phyloP scores from a whole-genome alignment of 2,329 filamentous ascomycete genomes.

The Berkeleyomyces basicola region DNA sequence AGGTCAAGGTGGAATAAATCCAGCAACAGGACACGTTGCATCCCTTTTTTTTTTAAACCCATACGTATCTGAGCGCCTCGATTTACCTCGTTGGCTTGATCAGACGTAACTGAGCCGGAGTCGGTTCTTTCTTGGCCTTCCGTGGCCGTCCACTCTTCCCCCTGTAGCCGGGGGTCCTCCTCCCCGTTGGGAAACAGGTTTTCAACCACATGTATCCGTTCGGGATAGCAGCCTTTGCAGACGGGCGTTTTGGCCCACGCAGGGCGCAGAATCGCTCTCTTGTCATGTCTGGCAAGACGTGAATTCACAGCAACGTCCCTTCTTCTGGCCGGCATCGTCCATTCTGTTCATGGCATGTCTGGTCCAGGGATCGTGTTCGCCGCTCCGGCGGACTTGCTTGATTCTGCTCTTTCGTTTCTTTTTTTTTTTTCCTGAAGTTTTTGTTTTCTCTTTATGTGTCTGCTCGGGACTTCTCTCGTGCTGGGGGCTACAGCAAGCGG shows the following conservation, averaged over 20 bases:
- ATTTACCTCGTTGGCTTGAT: conserved; percentile 1
- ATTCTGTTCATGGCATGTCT: no score
- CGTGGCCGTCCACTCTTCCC: not conserved
- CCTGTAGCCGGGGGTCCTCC: not conserved
- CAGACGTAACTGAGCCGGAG: not conserved
- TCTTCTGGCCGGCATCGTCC: not conserved
- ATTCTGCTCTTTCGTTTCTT: not conserved
- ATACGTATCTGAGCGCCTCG: not conserved
- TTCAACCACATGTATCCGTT: not conserved
- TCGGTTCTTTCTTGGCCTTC: not conserved
- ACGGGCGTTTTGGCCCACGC: no score
- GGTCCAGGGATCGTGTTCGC: not conserved
- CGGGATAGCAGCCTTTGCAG: not conserved
- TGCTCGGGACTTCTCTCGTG: not conserved
- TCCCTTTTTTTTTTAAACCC: conserved; percentile 3
- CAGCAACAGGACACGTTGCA: not conserved
- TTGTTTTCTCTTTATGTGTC: not conserved
- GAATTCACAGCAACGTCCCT: not conserved
- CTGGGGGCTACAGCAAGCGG: no score
- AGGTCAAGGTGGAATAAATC: not conserved
- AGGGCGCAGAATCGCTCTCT: not conserved
- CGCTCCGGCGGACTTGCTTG: not conserved
- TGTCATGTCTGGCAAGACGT: not conserved
- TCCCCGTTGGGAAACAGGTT: no score
- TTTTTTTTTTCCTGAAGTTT: not conserved